Conservation (phyloP, 306 rosid genomes). For the Lablab purpureus region DNA sequence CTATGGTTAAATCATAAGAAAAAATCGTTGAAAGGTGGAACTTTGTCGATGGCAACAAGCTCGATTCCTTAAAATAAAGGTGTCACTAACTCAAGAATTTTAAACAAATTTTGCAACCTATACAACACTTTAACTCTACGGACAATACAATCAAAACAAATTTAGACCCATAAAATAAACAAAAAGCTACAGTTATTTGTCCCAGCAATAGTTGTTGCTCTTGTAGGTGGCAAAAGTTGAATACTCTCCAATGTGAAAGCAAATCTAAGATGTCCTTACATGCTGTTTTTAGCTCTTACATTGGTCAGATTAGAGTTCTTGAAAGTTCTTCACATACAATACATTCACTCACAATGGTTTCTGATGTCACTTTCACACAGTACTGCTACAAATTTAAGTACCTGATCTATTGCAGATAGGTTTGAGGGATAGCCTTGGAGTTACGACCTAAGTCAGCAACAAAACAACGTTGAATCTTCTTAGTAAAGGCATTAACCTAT, state of each 20-base stretch:
- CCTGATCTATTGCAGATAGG: conserved; percentile 31
- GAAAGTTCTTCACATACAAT: background rate
- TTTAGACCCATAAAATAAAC: background rate
- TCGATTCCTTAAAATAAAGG: no score
- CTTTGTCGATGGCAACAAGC: no score
- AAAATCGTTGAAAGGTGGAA: background rate
- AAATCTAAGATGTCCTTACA: background rate
- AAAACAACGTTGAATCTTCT: conserved; percentile 43
- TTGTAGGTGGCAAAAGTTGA: background rate
- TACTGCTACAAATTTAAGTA: background rate
- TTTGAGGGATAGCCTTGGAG: conserved; percentile 15
- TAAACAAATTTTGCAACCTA: background rate
- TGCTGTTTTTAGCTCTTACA: conserved; percentile 11
- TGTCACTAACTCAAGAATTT: background rate
- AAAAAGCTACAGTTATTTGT: background rate
- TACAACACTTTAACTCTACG: background rate
- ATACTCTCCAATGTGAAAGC: background rate
- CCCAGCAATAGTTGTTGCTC: background rate
- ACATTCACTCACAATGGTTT: background rate
- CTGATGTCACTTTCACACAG: conserved; percentile 30
- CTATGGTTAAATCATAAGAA: background rate
- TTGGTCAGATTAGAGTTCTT: background rate
- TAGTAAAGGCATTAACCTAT: conserved; percentile 13
- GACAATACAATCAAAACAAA: background rate
- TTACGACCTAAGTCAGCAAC: conserved; percentile 41